phyloP scores from a whole-genome alignment of 495 filamentous ascomycete genomes.

The Platismatia glauca region DNA sequence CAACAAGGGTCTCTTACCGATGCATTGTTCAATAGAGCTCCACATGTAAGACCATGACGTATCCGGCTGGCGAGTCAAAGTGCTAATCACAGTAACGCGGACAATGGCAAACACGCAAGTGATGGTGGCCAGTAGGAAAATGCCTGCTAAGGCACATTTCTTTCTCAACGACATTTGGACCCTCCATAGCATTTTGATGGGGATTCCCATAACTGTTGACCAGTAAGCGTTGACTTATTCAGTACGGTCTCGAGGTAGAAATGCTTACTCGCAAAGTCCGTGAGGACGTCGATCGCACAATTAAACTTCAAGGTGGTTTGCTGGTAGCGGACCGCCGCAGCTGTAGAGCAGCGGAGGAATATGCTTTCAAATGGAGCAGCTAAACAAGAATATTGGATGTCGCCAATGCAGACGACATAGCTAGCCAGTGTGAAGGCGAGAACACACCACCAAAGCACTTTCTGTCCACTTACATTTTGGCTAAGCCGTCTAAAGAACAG shows the following conservation, averaged over 20 bases:
- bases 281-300: slow-evolving; percentile 27
- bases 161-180: slow-evolving; percentile 20
- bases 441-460: slow-evolving; percentile 21
- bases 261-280: slow-evolving; percentile 25
- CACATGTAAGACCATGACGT: slow-evolving; percentile 23
- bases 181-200: slow-evolving; percentile 27
- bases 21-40: slow-evolving; percentile 20
- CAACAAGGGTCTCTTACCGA: slow-evolving; percentile 13
- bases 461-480: slow-evolving; percentile 15
- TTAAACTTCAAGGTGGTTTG: slow-evolving; percentile 21
- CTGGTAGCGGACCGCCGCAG: slow-evolving; percentile 4
- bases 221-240: background rate
- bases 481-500: slow-evolving; percentile 28
- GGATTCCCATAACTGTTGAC: slow-evolving; percentile 16
- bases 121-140: slow-evolving; percentile 30
- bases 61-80: slow-evolving; percentile 13
- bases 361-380: slow-evolving; percentile 5
- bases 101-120: slow-evolving; percentile 27
- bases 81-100: slow-evolving; percentile 12
- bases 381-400: slow-evolving; percentile 18
- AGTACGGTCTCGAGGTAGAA: background rate
- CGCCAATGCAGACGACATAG: slow-evolving; percentile 19
- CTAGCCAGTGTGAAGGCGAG: slow-evolving; percentile 16
- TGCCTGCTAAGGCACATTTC: slow-evolving; percentile 23
- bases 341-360: background rate